Evolutionary conservation across 208 protist genomes (phyloP), one percentile per base, ranked within the genome.

Genomic region (Herpetomonas tarakana): DNA sequence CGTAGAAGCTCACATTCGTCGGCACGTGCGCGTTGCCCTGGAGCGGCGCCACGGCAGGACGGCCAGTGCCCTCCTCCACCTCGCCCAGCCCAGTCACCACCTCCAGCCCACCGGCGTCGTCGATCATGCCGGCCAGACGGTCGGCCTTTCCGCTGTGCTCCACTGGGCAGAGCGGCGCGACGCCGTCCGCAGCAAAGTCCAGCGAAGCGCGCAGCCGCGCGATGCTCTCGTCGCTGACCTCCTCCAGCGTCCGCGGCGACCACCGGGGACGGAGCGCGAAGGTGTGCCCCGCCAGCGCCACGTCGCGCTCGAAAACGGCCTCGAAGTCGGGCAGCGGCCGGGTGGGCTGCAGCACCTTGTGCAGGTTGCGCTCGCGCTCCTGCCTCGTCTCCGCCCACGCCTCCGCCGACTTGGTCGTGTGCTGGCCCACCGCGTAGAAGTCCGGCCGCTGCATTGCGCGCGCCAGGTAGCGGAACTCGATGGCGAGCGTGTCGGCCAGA

Each of bases 1-100:
- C 87, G 62, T 96, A 96, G 58, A 96, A 96, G 74, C 78, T 96
- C 9, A 96, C 83, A 51, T 95, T 92, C 11, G 63, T 84, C 51
- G 90, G 90, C 51, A 96, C 90, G 31, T 77, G 74, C 19, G 90
- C 90, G 58, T 88, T 81, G 52, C 61, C 56, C 49, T 54, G 25
- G 30, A 89, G 74, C 25, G 89, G 82, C 9, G 65, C 57, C 30
- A 83, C 86, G 29, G 54, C 52, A 6, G 73, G 68, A 18, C 45
- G 50, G 18, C 85, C 86, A 6, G 35, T 41, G 14, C 80, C 74
- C 29, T 52, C 53, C 68, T 85, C 68, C n/a, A 59, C 19, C 81
- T 95, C 89, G 39, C 89, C 89, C 7, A 95, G 83, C 2, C 65
- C 58, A 0, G 52, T 3, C 19, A 92, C 74, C 0, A 93, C 74